These are phyloP conservation scores for Dalbergia cultrata DNA, from an alignment of 306 rosid genomes.

Conservation along the genomic window DNA sequence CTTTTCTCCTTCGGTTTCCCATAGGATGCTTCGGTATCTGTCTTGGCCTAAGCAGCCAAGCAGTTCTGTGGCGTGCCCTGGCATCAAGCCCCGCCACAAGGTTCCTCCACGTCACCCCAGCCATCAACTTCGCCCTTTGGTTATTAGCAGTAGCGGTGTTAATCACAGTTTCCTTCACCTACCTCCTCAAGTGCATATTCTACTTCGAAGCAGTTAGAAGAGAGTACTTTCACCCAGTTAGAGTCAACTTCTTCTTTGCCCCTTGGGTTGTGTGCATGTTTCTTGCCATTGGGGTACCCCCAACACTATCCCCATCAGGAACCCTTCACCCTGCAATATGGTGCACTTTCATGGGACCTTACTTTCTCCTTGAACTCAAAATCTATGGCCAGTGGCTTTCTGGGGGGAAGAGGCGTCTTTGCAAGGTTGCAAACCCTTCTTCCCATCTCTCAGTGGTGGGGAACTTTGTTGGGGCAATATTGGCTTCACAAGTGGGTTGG, in stretches of 20 bases:
- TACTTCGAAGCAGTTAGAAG: constrained; percentile 90
- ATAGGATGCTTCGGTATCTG: constrained; percentile 89
- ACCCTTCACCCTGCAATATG: constrained; percentile 77
- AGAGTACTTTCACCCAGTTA: constrained; percentile 84
- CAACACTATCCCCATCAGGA: constrained; percentile 40
- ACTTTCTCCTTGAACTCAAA: constrained; percentile 80
- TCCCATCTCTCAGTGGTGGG: constrained; percentile 87
- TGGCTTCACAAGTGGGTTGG: constrained; percentile 86
- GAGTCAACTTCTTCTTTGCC: constrained; percentile 89
- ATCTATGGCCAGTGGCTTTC: constrained; percentile 93
- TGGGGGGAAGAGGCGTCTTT: constrained; percentile 81
- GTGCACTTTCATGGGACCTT: constrained; percentile 78
- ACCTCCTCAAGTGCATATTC: constrained; percentile 78
- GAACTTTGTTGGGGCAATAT: constrained; percentile 85
- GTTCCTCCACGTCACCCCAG: constrained; percentile 68
- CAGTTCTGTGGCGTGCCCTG: constrained; percentile 78
- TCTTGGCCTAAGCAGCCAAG: constrained; percentile 89
- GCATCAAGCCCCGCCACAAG: constrained; percentile 77
- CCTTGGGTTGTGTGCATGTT: constrained; percentile 94
- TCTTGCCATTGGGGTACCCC: constrained; percentile 69
- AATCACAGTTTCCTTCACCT: constrained; percentile 61
- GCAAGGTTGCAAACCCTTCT: constrained; percentile 85
- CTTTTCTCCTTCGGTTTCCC: constrained; percentile 87
- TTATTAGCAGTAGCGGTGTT: constrained; percentile 58
- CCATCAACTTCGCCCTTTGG: constrained; percentile 73